Percentiles rank a stretch among this genome's conserved stretches.
Evolutionary conservation across 257 asterid species (phyloP).

Genomic region (Salvia splendens): DNA sequence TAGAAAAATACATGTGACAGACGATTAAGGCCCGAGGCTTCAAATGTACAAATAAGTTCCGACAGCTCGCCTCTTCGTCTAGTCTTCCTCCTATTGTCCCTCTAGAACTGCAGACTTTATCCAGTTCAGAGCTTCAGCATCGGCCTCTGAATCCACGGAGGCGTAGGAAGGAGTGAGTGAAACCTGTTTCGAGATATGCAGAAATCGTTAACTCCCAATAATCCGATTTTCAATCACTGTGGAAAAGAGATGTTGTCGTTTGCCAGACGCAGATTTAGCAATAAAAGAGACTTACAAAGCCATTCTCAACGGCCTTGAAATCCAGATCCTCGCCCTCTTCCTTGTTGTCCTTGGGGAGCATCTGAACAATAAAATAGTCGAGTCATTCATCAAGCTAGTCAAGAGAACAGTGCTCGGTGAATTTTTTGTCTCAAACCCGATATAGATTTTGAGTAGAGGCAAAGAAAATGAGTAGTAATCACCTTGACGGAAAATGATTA

Average conservation of each 20-base stretch:
- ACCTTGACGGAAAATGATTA: no score
- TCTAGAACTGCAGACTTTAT: constrained; percentile 49
- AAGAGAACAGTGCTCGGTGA: constrained; percentile 6
- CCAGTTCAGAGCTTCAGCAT: constrained; percentile 58
- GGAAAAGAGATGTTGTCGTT: background rate
- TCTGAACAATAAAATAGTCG: constrained; percentile 42
- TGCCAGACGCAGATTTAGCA: background rate
- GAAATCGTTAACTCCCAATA: background rate
- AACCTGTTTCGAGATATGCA: constrained; percentile 44
- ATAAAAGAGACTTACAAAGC: constrained; percentile 63
- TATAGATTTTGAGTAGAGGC: no score
- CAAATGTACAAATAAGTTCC: constrained; percentile 43
- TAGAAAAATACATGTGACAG: constrained; percentile 38
- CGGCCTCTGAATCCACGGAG: constrained; percentile 43
- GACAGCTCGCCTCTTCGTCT: background rate
- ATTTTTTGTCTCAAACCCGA: background rate
- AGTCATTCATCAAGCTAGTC: constrained; percentile 16
- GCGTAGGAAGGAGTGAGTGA: constrained; percentile 56
- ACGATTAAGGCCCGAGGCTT: constrained; percentile 33
- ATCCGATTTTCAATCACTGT: background rate
- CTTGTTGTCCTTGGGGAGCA: constrained; percentile 67
- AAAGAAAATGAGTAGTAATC: no score
- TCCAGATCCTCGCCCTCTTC: constrained; percentile 79
- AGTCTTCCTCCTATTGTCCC: constrained; percentile 37
- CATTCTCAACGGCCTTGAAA: constrained; percentile 77